Percentiles rank a stretch among this genome's conserved stretches.
Evolutionary conservation across 164 flowering plant genomes (phyloP).

Genomic region (Nelumbo lutea): DNA sequence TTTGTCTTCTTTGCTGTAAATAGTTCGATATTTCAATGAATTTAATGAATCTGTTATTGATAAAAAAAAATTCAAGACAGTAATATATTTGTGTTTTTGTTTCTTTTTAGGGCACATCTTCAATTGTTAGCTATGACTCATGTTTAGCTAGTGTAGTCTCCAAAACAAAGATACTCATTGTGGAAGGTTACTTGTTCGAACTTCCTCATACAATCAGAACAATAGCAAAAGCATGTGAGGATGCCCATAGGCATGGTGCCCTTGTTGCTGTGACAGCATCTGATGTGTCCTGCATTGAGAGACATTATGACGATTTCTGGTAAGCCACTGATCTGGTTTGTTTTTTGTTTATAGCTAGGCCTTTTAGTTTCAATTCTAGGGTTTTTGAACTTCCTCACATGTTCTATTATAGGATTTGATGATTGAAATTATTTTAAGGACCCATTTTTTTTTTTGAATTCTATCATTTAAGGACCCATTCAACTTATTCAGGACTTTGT

Average conservation of each 20-base stretch:
- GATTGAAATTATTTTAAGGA: background rate
- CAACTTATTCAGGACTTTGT: background rate
- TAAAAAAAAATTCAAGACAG: background rate
- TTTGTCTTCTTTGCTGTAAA: background rate
- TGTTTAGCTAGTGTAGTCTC: constrained; percentile 58
- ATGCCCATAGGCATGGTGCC: constrained; percentile 71
- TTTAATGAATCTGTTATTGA: too few species aligned
- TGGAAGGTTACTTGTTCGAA: constrained; percentile 95
- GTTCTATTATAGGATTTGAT: background rate
- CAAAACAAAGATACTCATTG: constrained; percentile 73
- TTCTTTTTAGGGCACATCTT: constrained; percentile 77
- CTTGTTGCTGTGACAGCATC: constrained; percentile 92
- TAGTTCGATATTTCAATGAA: too few species aligned
- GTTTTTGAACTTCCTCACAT: background rate
- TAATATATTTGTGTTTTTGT: background rate
- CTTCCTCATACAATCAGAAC: constrained; percentile 78
- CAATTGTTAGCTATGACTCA: constrained; percentile 59
- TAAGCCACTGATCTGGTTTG: constrained; percentile 20
- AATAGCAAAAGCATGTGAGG: constrained; percentile 72
- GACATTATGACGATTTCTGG: constrained; percentile 92
- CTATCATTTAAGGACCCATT: background rate
- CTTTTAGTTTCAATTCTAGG: background rate
- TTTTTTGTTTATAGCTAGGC: background rate
- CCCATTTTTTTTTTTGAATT: too few species aligned
- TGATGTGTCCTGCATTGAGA: constrained; percentile 85